Evolutionary conservation across 495 filamentous ascomycete species (phyloP).

Genomic region (Trichocladium uniseriatum): DNA sequence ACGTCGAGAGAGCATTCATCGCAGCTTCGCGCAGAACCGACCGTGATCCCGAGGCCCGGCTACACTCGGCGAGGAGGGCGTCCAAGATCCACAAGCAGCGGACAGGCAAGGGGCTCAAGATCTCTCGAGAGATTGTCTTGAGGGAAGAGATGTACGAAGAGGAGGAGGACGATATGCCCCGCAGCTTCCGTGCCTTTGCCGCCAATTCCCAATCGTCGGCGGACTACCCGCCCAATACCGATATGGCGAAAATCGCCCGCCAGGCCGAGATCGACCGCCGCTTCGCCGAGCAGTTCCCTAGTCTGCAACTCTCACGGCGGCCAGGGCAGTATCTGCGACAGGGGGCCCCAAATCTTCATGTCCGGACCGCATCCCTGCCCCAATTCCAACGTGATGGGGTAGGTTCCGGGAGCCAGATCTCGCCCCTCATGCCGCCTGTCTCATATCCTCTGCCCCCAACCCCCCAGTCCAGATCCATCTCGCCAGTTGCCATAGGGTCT

Average conservation of each 20-base stretch:
- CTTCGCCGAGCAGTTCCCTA: slow-evolving; percentile 35
- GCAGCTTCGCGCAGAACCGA: slow-evolving; percentile 89
- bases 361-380: not conserved
- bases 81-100: slow-evolving; percentile 85
- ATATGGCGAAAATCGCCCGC: slow-evolving; percentile 45
- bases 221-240: slow-evolving; percentile 33
- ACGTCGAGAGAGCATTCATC: slow-evolving; percentile 91
- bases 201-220: slow-evolving; percentile 46
- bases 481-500: not conserved
- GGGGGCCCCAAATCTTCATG: not conserved
- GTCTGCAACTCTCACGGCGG: slow-evolving; percentile 10
- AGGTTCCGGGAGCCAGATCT: not conserved
- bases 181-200: slow-evolving; percentile 45
- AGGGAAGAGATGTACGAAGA: slow-evolving; percentile 98
- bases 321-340: slow-evolving; percentile 7
- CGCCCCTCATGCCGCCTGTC: not conserved
- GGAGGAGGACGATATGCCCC: slow-evolving; percentile 61
- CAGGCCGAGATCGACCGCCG: slow-evolving; percentile 41
- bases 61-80: slow-evolving; percentile 80
- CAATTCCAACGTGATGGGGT: slow-evolving; percentile 9
- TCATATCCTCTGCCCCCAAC: not conserved
- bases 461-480: not conserved
- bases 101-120: slow-evolving; percentile 73
- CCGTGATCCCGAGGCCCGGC: slow-evolving; percentile 76
- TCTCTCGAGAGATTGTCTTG: slow-evolving; percentile 80